Conservation (phyloP, 768 basidiomycete genomes). For the Pulveroboletus sp. region DNA sequence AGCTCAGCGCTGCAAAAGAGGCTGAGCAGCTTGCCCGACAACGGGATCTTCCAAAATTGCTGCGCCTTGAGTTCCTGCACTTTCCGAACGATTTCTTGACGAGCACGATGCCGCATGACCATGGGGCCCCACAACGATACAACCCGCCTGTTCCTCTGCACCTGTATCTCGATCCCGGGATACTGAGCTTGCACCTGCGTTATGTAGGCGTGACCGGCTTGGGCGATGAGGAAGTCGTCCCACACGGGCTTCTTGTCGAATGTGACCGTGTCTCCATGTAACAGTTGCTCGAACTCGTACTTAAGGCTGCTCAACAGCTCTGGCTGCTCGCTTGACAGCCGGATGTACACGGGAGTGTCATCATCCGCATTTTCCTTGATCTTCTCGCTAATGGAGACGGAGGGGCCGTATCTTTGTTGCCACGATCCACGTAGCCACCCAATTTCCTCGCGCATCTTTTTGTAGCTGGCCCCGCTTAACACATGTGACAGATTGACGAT, state of each 20-base stretch:
- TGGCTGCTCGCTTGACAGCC: slow-evolving; percentile 47
- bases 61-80: slow-evolving; percentile 41
- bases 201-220: slow-evolving; percentile 44
- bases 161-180: slow-evolving; percentile 41
- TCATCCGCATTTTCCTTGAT: slow-evolving; percentile 6
- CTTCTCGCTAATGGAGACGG: slow-evolving; percentile 30
- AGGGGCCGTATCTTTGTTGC: slow-evolving; percentile 26
- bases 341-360: slow-evolving; percentile 35
- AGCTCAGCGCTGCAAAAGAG: slow-evolving; percentile 47
- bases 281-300: slow-evolving; percentile 53
- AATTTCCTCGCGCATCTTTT: slow-evolving; percentile 43
- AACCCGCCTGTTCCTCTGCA: slow-evolving; percentile 38
- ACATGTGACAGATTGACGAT: slow-evolving; percentile 48
- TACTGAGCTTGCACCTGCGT: slow-evolving; percentile 37
- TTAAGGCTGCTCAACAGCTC: slow-evolving; percentile 55
- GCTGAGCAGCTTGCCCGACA: slow-evolving; percentile 45
- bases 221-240: slow-evolving; percentile 57
- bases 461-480: slow-evolving; percentile 38
- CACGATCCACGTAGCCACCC: slow-evolving; percentile 38
- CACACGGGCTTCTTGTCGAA: slow-evolving; percentile 53
- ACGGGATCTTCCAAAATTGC: slow-evolving; percentile 40
- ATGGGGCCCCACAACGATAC: slow-evolving; percentile 56
- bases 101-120: slow-evolving; percentile 37
- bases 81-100: slow-evolving; percentile 45
- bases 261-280: slow-evolving; percentile 57